A percentile compares a stretch with the other conserved stretches of the same genome.
Evolutionary conservation across 257 asterid species (phyloP).

Genomic region (Solanum gandarillasii): DNA sequence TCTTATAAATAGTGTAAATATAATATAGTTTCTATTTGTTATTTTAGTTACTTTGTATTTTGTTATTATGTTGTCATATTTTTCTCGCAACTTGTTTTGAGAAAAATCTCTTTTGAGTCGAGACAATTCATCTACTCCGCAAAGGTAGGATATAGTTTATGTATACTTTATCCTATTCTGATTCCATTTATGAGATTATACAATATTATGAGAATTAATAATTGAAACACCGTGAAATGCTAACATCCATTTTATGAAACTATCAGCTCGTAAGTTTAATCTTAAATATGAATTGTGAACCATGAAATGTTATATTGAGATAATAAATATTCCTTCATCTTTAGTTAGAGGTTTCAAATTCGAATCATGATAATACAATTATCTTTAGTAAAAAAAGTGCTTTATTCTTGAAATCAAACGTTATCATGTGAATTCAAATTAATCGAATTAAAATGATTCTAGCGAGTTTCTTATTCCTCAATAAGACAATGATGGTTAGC

Average conservation of each 20-base stretch:
- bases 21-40: background rate
- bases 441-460: background rate
- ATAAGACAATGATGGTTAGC: background rate
- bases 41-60: background rate
- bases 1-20: background rate
- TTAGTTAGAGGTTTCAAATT: background rate
- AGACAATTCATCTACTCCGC: background rate
- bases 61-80: background rate
- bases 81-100: background rate
- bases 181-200: background rate
- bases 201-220: background rate
- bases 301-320: background rate
- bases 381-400: background rate
- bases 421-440: background rate
- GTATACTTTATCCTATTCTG: background rate
- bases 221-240: background rate
- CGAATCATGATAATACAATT: background rate
- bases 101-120: background rate
- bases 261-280: background rate
- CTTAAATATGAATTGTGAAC: background rate
- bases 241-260: background rate
- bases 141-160: background rate
- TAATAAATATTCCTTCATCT: background rate
- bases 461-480: background rate
- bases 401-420: background rate